Evolutionary conservation across 208 protist species (phyloP).

Genomic region (Leishmania turanica): DNA sequence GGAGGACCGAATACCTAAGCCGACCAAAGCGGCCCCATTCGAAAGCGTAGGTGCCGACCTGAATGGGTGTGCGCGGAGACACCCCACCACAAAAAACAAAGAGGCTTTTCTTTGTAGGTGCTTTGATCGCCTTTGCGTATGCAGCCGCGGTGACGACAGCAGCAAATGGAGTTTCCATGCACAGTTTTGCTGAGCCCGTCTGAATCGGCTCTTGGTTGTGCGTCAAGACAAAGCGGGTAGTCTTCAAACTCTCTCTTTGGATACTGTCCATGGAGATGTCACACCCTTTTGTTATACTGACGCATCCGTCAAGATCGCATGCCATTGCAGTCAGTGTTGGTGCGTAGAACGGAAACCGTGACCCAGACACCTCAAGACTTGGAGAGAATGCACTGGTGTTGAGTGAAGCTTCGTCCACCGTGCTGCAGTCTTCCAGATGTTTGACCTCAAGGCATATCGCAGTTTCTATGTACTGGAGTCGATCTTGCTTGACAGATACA

Average conservation of each 20-base stretch:
- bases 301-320: slow-evolving; percentile 67
- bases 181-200: slow-evolving; percentile 63
- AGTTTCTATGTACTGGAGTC: slow-evolving; percentile 73
- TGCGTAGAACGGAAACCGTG: slow-evolving; percentile 84
- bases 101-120: slow-evolving; percentile 39
- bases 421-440: slow-evolving; percentile 28
- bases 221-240: slow-evolving; percentile 61
- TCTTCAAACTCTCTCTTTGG: slow-evolving; percentile 22
- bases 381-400: slow-evolving; percentile 40
- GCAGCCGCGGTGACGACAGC: slow-evolving; percentile 43
- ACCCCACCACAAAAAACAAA: slow-evolving; percentile 72
- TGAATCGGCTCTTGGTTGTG: slow-evolving; percentile 70
- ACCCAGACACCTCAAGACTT: slow-evolving; percentile 69
- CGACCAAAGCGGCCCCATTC: slow-evolving; percentile 72
- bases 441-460: slow-evolving; percentile 56
- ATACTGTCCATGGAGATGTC: slow-evolving; percentile 24
- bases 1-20: slow-evolving; percentile 33
- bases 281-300: slow-evolving; percentile 55
- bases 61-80: slow-evolving; percentile 43
- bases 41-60: slow-evolving; percentile 63
- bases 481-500: slow-evolving; percentile 48
- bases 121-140: slow-evolving; percentile 67
- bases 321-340: slow-evolving; percentile 60
- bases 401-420: slow-evolving; percentile 15
- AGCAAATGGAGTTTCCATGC: slow-evolving; percentile 42